These are phyloP conservation scores for Phytophthora foliorum DNA, from an alignment of 352 stramenopile genomes.

Conservation along the genomic window DNA sequence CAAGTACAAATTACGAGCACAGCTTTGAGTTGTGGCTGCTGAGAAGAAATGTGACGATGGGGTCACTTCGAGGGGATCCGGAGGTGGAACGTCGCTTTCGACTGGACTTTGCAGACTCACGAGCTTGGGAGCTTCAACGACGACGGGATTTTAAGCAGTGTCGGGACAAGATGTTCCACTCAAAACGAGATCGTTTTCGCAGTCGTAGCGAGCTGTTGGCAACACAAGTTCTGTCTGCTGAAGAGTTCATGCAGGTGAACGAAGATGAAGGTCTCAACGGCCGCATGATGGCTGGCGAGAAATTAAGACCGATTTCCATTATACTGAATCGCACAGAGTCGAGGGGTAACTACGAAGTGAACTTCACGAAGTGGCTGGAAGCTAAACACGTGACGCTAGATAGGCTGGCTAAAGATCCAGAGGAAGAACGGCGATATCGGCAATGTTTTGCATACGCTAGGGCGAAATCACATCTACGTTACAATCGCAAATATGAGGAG, in stretches of 20 bases:
- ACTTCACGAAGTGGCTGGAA: slow-evolving; percentile 11
- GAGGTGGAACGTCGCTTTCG: slow-evolving; percentile 11
- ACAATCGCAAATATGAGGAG: not conserved
- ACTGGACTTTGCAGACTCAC: slow-evolving; percentile 12
- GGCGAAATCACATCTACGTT: not conserved
- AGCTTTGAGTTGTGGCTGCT: slow-evolving; percentile 6
- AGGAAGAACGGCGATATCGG: slow-evolving; percentile 24
- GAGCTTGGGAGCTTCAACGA: slow-evolving; percentile 7
- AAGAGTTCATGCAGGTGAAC: not conserved
- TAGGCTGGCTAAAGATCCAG: slow-evolving; percentile 2
- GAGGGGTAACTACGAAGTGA: not conserved
- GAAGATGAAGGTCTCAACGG: not conserved
- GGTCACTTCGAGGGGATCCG: not conserved
- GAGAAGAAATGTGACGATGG: slow-evolving; percentile 2
- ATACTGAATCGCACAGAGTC: slow-evolving; percentile 7
- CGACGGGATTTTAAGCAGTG: not conserved
- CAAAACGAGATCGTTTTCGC: not conserved
- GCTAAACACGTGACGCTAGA: slow-evolving; percentile 1
- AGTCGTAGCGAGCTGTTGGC: slow-evolving; percentile 2
- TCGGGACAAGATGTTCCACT: not conserved
- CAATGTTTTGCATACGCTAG: slow-evolving; percentile 19
- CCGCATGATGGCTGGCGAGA: not conserved
- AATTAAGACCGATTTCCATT: slow-evolving; percentile 8
- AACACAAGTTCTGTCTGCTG: not conserved
- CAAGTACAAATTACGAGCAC: slow-evolving; percentile 4